These are phyloP conservation scores for Cladobotryum protrusum DNA, from an alignment of 2,329 filamentous ascomycete genomes.

Conservation along the genomic window DNA sequence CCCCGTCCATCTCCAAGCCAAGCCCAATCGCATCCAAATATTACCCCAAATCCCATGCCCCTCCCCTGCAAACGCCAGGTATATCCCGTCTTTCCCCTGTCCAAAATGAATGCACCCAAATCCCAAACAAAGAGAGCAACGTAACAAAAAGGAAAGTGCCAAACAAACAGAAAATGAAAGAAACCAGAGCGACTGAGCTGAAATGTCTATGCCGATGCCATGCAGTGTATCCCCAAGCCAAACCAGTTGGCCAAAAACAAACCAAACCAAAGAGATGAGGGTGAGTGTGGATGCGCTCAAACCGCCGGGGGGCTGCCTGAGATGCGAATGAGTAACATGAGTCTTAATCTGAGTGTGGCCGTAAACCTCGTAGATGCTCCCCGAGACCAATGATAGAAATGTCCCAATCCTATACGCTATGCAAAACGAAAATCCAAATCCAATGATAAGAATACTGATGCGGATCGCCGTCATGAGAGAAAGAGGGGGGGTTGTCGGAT, in stretches of 20 bases:
- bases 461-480: slow-evolving; percentile 6
- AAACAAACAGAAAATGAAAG: slow-evolving; percentile 1
- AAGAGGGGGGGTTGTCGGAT: neutral
- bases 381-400: slow-evolving; percentile 12
- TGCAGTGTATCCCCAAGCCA: slow-evolving; percentile 11
- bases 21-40: slow-evolving; percentile 6
- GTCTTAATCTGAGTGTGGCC: slow-evolving; percentile 1
- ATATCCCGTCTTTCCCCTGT: slow-evolving; percentile 9
- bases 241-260: slow-evolving; percentile 11
- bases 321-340: slow-evolving; percentile 16
- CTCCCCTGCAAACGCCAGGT: slow-evolving; percentile 11
- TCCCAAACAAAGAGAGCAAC: slow-evolving; percentile 1
- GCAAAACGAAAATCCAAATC: slow-evolving; percentile 15
- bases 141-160: too few relatives aligned
- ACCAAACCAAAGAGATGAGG: too few relatives aligned
- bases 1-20: slow-evolving; percentile 3
- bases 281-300: neutral
- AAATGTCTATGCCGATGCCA: slow-evolving; percentile 11
- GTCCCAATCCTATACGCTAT: slow-evolving; percentile 19
- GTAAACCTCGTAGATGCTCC: slow-evolving; percentile 5
- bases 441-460: neutral
- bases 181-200: slow-evolving; percentile 10
- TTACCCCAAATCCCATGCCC: slow-evolving; percentile 10
- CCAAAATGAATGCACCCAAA: slow-evolving; percentile 2
- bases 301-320: slow-evolving; percentile 23